phyloP scores from a whole-genome alignment of 73 alveolate species.

The Diophrys appendiculata region DNA sequence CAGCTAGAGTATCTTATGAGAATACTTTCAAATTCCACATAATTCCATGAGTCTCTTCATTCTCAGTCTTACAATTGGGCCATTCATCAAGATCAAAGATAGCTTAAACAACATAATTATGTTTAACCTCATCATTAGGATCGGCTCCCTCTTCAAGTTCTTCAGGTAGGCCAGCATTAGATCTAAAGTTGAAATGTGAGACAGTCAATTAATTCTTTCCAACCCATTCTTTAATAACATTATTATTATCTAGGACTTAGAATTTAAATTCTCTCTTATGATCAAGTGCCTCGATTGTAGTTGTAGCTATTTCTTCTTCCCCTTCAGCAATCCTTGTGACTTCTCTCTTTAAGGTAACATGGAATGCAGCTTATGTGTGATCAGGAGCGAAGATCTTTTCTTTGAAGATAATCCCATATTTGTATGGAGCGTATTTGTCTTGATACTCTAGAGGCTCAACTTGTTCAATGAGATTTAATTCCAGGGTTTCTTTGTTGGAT shows the following conservation, averaged over 20 bases:
- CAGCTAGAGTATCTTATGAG: slow-evolving; percentile 90
- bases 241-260: slow-evolving; percentile 67
- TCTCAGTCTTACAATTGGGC: slow-evolving; percentile 68
- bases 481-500: slow-evolving; percentile 55
- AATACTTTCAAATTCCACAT: slow-evolving; percentile 88
- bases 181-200: slow-evolving; percentile 72
- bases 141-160: background rate
- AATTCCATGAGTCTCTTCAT: slow-evolving; percentile 60
- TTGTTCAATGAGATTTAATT: slow-evolving; percentile 59
- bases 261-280: slow-evolving; percentile 60
- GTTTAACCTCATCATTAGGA: slow-evolving; percentile 43
- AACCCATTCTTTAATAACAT: slow-evolving; percentile 47
- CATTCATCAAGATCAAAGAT: slow-evolving; percentile 76
- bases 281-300: slow-evolving; percentile 36
- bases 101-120: slow-evolving; percentile 69
- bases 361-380: slow-evolving; percentile 65
- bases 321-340: background rate
- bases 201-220: slow-evolving; percentile 76
- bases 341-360: slow-evolving; percentile 52
- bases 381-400: slow-evolving; percentile 81
- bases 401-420: slow-evolving; percentile 88
- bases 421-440: slow-evolving; percentile 76
- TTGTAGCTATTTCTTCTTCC: slow-evolving; percentile 23
- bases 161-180: slow-evolving; percentile 42
- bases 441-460: slow-evolving; percentile 79